Percentiles rank a stretch among this genome's conserved stretches.
These are phyloP conservation scores for Xenoacremonium recifei DNA, from an alignment of 2,329 filamentous ascomycete species.

Conservation along the genomic window DNA sequence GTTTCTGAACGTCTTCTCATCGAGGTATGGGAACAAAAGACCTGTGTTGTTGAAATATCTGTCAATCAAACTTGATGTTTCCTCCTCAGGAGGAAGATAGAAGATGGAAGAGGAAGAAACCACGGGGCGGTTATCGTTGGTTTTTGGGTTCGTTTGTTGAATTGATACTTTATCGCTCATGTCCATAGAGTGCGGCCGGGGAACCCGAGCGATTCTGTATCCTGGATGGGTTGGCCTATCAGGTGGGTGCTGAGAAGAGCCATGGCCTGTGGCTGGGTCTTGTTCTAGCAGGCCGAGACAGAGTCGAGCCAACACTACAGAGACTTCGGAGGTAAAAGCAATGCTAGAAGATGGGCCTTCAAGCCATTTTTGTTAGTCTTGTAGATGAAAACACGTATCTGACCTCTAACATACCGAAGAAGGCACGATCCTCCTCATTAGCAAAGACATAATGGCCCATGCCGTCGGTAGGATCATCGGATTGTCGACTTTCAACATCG, in stretches of 20 bases:
- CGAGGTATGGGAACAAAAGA: not conserved
- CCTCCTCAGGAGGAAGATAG: not conserved
- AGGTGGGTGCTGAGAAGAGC: too few species aligned
- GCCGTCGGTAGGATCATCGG: not conserved
- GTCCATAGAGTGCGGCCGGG: too few species aligned
- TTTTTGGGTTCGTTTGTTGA: too few species aligned
- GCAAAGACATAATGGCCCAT: not conserved
- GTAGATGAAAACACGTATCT: too few species aligned
- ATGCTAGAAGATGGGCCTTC: not conserved
- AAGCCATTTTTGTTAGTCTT: too few species aligned
- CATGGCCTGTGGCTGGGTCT: too few species aligned
- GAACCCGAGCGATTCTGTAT: too few species aligned
- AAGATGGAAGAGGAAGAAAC: not conserved
- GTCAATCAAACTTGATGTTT: not conserved
- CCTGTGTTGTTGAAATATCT: not conserved
- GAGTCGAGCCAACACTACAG: too few species aligned
- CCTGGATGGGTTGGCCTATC: too few species aligned
- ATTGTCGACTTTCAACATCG: not conserved
- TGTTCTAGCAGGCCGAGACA: too few species aligned
- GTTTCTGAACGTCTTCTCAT: not conserved
- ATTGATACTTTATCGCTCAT: too few species aligned
- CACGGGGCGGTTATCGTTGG: too few species aligned
- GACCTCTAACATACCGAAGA: not conserved
- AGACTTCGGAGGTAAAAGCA: not conserved
- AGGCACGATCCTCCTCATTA: not conserved